Conservation (phyloP, 176 grass and related monocot species). For the Dactylis glomerata region DNA sequence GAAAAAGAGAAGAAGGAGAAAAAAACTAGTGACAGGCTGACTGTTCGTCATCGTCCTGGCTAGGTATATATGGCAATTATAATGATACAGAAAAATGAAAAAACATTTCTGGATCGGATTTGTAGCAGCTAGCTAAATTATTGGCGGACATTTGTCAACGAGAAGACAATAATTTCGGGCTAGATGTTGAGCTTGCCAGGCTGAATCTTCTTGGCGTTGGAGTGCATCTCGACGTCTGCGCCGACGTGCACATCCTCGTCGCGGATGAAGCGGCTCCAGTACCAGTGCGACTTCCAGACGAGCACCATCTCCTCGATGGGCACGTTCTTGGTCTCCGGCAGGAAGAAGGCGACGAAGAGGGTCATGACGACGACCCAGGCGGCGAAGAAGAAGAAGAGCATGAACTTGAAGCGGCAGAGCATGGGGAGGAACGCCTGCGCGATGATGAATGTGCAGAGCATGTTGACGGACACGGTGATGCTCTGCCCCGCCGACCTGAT, state of each 20-base stretch:
- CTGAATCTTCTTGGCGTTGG: conserved; percentile 29
- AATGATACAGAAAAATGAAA: conserved; percentile 22
- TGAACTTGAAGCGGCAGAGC: conserved; percentile 91
- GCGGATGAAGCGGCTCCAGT: conserved; percentile 74
- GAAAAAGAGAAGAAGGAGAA: not conserved
- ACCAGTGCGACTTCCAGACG: conserved; percentile 86
- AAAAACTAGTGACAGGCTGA: conserved; percentile 11
- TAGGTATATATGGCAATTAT: conserved; percentile 22
- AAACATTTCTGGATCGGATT: not conserved
- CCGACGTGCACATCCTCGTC: conserved; percentile 74
- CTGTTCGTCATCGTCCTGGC: conserved; percentile 19
- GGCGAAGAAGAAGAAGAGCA: conserved; percentile 96
- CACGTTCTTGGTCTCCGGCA: conserved; percentile 96
- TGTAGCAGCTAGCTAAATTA: not conserved
- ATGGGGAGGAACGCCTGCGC: conserved; percentile 89
- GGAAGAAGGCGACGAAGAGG: conserved; percentile 69
- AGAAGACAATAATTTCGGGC: too few species aligned
- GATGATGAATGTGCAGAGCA: conserved; percentile 91
- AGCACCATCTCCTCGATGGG: conserved; percentile 97
- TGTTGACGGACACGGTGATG: conserved; percentile 92
- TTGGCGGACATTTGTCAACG: not conserved
- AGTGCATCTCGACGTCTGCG: conserved; percentile 36
- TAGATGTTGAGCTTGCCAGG: conserved; percentile 5
- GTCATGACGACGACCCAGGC: conserved; percentile 89
- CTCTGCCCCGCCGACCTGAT: conserved; percentile 96